Conservation (phyloP, 140 eudicot species). For the Ambrosia hybrid region DNA sequence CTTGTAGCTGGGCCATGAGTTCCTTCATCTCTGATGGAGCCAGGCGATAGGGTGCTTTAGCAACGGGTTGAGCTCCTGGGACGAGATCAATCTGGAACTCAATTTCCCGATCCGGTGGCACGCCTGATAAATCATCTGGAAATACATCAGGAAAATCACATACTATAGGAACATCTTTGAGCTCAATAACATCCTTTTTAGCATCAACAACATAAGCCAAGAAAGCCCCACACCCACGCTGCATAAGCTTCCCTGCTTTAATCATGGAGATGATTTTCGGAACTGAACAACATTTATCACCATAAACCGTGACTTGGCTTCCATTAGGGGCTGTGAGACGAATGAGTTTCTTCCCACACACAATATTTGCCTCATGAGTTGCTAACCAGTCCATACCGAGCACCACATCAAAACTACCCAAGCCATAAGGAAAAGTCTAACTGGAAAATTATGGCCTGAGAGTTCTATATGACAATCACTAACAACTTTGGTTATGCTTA, state of each 20-base stretch:
- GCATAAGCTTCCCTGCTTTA: not conserved
- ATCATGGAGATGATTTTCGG: not conserved
- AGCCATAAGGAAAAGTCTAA: not conserved
- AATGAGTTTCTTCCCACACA: not conserved
- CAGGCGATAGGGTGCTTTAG: too few relatives aligned
- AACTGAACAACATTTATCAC: too few relatives aligned
- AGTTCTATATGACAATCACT: not conserved
- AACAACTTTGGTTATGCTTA: not conserved
- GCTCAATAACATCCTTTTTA: not conserved
- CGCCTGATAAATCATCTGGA: not conserved
- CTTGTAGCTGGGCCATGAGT: too few relatives aligned
- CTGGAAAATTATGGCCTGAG: not conserved
- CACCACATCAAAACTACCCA: not conserved
- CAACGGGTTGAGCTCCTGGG: too few relatives aligned
- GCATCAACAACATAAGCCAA: not conserved
- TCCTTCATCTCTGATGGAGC: too few relatives aligned
- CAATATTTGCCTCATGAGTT: not conserved
- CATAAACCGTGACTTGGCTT: not conserved
- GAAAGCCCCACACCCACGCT: not conserved
- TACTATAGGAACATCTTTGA: not conserved
- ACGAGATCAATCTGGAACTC: too few relatives aligned
- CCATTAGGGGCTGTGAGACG: not conserved
- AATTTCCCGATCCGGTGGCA: too few relatives aligned
- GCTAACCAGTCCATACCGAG: not conserved
- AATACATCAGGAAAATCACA: not conserved